A percentile compares a stretch with the other conserved stretches of the same genome.
These are phyloP conservation scores for Nasturtium officinale DNA, from an alignment of 345 rosid species.

Conservation along the genomic window DNA sequence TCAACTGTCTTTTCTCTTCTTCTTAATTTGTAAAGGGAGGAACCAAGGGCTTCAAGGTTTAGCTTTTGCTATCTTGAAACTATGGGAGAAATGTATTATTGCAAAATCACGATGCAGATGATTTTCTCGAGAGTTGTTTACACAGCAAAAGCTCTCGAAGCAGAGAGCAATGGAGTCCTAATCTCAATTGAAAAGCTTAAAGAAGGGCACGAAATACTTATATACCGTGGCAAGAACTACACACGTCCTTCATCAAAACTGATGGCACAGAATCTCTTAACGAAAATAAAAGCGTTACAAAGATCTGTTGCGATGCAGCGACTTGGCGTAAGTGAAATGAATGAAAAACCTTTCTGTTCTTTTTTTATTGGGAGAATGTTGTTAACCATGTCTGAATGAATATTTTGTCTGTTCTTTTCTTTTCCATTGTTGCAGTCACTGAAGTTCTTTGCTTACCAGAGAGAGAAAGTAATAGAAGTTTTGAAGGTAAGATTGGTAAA, in stretches of 20 bases:
- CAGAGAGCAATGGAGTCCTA: constrained; percentile 76
- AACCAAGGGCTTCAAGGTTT: constrained; percentile 81
- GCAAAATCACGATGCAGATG: constrained; percentile 85
- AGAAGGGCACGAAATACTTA: constrained; percentile 73
- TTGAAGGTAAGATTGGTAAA: constrained; percentile 59
- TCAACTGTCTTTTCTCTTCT: constrained; percentile 14
- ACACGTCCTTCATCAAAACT: constrained; percentile 68
- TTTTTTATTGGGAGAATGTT: neutral
- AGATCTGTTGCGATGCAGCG: constrained; percentile 79
- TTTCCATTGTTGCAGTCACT: constrained; percentile 54
- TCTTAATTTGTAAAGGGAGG: constrained; percentile 56
- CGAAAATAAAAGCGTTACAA: constrained; percentile 67
- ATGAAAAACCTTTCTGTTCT: neutral
- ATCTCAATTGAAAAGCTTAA: constrained; percentile 72
- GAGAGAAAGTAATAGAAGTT: constrained; percentile 51
- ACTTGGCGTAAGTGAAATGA: constrained; percentile 64
- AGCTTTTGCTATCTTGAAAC: constrained; percentile 72
- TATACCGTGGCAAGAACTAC: constrained; percentile 88
- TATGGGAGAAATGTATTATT: constrained; percentile 77
- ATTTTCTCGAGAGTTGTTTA: constrained; percentile 52
- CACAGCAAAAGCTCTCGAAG: constrained; percentile 71
- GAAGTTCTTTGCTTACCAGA: constrained; percentile 69
- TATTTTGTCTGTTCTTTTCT: constrained; percentile 10
- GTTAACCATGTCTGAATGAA: neutral
- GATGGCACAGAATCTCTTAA: constrained; percentile 57